Evolutionary conservation across 139 green algal genomes (phyloP).

Genomic region (Chlamydomonas incerta): DNA sequence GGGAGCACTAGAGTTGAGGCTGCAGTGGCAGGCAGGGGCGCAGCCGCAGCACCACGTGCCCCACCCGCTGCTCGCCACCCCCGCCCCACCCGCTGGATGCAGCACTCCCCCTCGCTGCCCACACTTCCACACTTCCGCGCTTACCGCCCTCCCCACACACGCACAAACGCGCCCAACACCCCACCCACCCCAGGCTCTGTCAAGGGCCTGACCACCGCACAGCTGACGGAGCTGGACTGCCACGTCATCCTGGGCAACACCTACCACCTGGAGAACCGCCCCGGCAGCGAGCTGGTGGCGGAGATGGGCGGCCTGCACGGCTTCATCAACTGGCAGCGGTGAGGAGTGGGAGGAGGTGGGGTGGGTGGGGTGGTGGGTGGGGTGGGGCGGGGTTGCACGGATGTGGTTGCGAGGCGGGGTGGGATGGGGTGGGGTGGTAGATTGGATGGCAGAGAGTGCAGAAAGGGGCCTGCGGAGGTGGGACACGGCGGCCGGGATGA

Average conservation of each 20-base stretch:
- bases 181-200: constrained; percentile 65
- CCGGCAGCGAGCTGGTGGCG: constrained; percentile 72
- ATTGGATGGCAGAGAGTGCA: too few species aligned
- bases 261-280: constrained; percentile 86
- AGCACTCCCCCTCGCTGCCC: too few species aligned
- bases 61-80: too few species aligned
- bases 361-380: not conserved
- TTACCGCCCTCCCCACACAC: too few species aligned
- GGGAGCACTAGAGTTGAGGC: too few species aligned
- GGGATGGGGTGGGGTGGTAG: not conserved
- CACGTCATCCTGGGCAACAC: constrained; percentile 97
- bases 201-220: constrained; percentile 86
- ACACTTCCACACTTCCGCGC: too few species aligned
- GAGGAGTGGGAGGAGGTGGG: not conserved
- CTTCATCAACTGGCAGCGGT: constrained; percentile 91
- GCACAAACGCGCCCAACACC: not conserved
- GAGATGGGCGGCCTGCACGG: constrained; percentile 88
- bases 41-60: too few species aligned
- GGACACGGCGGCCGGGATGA: too few species aligned
- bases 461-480: too few species aligned
- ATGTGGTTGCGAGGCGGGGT: too few species aligned
- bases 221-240: constrained; percentile 86
- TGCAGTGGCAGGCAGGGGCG: too few species aligned
- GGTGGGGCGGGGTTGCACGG: not conserved
- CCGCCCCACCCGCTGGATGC: too few species aligned